These are phyloP conservation scores for Camelina sativa DNA, from an alignment of 345 rosid genomes.

Conservation along the genomic window DNA sequence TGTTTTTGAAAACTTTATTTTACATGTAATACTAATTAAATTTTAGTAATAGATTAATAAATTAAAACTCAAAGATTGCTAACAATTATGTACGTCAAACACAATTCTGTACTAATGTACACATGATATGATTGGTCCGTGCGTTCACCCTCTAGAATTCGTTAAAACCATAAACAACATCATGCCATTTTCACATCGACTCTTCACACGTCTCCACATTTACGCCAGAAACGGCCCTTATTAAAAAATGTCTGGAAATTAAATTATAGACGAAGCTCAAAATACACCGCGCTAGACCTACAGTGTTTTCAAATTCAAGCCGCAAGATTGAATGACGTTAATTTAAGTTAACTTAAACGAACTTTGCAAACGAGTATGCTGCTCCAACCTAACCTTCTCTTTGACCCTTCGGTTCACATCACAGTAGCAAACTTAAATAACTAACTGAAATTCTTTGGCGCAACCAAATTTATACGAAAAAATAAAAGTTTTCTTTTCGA, in stretches of 20 bases:
- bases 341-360: constrained; percentile 12
- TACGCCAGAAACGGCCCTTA: background rate
- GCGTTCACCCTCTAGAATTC: background rate
- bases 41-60: background rate
- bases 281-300: background rate
- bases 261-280: constrained; percentile 14
- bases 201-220: background rate
- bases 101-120: background rate
- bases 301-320: constrained; percentile 5
- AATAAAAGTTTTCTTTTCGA: background rate
- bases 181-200: background rate
- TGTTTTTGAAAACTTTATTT: background rate
- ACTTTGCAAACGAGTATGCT: constrained; percentile 18
- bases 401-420: constrained; percentile 43
- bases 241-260: background rate
- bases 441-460: constrained; percentile 10
- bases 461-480: constrained; percentile 14
- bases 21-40: background rate
- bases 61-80: background rate
- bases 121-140: background rate
- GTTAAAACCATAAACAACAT: background rate
- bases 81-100: background rate
- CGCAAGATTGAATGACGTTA: constrained; percentile 6
- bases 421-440: constrained; percentile 24
- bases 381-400: constrained; percentile 41